phyloP scores from a whole-genome alignment of 2,329 filamentous ascomycete species.

The Neonectria hederae region DNA sequence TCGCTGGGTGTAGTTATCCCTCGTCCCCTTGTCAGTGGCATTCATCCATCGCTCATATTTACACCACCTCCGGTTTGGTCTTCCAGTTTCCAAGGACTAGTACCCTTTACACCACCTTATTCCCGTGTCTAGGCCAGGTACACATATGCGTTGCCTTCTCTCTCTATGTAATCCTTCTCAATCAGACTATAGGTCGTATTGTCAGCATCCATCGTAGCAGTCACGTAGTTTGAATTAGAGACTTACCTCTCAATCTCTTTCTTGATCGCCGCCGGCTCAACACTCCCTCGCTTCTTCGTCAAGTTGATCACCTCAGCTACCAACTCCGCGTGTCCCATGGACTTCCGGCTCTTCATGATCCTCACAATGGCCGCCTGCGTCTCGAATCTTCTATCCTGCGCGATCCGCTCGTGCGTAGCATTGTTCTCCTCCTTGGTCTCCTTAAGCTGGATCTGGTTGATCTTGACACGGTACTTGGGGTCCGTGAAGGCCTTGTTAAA shows the following conservation, averaged over 20 bases:
- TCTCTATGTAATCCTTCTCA: slow-evolving; percentile 92
- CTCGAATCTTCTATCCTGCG: slow-evolving; percentile 91
- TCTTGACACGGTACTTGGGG: slow-evolving; percentile 90
- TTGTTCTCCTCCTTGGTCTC: slow-evolving; percentile 96
- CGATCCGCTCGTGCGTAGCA: slow-evolving; percentile 89
- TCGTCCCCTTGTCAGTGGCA: not conserved
- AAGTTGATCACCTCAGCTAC: slow-evolving; percentile 92
- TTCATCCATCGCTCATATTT: slow-evolving; percentile 8
- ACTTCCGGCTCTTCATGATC: slow-evolving; percentile 96
- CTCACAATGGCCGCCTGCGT: slow-evolving; percentile 96
- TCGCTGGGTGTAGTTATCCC: not conserved
- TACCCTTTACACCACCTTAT: not conserved
- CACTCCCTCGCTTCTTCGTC: slow-evolving; percentile 84
- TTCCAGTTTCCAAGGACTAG: not conserved
- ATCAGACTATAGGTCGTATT: slow-evolving; percentile 69
- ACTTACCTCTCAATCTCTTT: slow-evolving; percentile 93
- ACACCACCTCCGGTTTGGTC: not conserved
- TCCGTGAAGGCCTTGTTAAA: slow-evolving; percentile 83
- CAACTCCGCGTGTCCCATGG: slow-evolving; percentile 84
- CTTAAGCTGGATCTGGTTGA: slow-evolving; percentile 97
- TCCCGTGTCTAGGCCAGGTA: slow-evolving; percentile 68
- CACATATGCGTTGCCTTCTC: slow-evolving; percentile 75
- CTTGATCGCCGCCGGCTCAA: slow-evolving; percentile 91
- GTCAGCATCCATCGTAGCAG: slow-evolving; percentile 18
- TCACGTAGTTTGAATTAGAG: not conserved